phyloP scores from a whole-genome alignment of 805 yeast species.

The Zygosaccharomyces rouxii region DNA sequence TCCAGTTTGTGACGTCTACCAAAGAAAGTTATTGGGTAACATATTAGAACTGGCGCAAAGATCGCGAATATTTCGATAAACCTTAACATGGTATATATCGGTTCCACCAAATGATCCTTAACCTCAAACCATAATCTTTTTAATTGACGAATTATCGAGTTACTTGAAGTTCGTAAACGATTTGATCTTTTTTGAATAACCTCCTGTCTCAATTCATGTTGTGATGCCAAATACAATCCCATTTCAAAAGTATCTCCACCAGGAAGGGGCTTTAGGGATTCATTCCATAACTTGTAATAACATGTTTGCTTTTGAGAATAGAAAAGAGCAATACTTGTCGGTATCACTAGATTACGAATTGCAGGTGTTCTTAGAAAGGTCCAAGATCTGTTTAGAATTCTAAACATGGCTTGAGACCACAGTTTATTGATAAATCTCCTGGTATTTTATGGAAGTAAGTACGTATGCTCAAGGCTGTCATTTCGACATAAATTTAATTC shows the following conservation, averaged over 20 bases:
- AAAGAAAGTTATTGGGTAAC: conserved; percentile 54
- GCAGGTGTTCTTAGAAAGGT: conserved; percentile 6
- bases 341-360: conserved; percentile 9
- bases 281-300: conserved; percentile 12
- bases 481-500: neutral
- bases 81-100: conserved; percentile 61
- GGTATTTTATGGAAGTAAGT: neutral
- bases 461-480: neutral
- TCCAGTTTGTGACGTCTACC: conserved; percentile 20
- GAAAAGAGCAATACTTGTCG: conserved; percentile 8
- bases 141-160: conserved; percentile 29
- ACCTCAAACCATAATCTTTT: conserved; percentile 42
- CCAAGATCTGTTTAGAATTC: conserved; percentile 3
- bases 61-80: conserved; percentile 62
- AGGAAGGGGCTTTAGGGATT: conserved; percentile 37
- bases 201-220: conserved; percentile 46
- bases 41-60: conserved; percentile 63
- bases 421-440: neutral
- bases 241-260: conserved; percentile 63
- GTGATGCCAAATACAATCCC: conserved; percentile 60
- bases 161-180: conserved; percentile 18
- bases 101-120: conserved; percentile 60
- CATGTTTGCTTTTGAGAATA: conserved; percentile 6
- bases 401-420: neutral
- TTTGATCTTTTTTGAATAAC: conserved; percentile 34